Percentiles rank a stretch among this genome's conserved stretches.
These are phyloP conservation scores for Aureobasidium subglaciale DNA, from an alignment of 2,329 filamentous ascomycete genomes.

Conservation along the genomic window DNA sequence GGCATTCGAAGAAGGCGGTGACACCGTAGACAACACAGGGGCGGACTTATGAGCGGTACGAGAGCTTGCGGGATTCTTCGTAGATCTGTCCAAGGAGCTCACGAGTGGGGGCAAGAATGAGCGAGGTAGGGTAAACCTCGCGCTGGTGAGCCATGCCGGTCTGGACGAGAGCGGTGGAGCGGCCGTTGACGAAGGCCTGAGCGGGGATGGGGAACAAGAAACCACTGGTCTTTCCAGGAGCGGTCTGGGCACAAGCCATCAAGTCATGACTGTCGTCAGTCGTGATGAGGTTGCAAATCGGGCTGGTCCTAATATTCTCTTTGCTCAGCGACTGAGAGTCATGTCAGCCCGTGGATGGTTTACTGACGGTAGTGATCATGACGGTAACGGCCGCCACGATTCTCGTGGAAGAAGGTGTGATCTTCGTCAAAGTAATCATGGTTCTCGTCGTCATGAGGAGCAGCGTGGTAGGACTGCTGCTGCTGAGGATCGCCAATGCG, in stretches of 20 bases:
- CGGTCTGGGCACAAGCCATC: constrained; percentile 99
- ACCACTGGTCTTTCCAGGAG: constrained; percentile 99
- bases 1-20: constrained; percentile 72
- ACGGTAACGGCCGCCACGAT: not conserved
- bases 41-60: constrained; percentile 97
- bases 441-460: not conserved
- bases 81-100: constrained; percentile 98
- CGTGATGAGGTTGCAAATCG: not conserved
- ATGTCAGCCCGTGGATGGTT: not conserved
- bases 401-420: not conserved
- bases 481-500: not conserved
- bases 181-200: constrained; percentile 89
- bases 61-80: constrained; percentile 95
- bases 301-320: not conserved
- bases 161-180: constrained; percentile 60
- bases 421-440: constrained; percentile 7
- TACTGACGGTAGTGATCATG: not conserved
- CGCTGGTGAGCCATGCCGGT: constrained; percentile 84
- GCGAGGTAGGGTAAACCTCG: constrained; percentile 93
- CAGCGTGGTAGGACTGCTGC: too few species aligned
- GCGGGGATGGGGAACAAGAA: constrained; percentile 98
- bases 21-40: constrained; percentile 98
- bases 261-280: constrained; percentile 87
- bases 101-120: constrained; percentile 94
- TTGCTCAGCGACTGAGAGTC: not conserved